phyloP scores from a whole-genome alignment of 495 filamentous ascomycete genomes.

The Aspergillus avenaceus region DNA sequence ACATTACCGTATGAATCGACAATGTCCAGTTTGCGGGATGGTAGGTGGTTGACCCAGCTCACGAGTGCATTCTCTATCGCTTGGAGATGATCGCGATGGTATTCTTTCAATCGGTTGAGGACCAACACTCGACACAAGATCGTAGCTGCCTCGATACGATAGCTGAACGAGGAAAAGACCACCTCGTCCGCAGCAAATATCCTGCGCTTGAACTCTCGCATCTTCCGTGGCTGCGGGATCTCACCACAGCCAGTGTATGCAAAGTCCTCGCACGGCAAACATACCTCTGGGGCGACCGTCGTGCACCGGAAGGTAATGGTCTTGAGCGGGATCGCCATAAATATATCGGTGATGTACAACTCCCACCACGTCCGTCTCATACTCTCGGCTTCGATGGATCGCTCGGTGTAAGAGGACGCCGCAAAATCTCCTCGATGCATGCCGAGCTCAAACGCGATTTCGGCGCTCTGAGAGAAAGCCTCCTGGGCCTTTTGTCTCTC shows the following conservation, averaged over 20 bases:
- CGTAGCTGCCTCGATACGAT: constrained; percentile 38
- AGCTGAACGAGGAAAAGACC: constrained; percentile 37
- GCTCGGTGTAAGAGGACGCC: constrained; percentile 14
- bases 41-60: constrained; percentile 43
- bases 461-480: constrained; percentile 25
- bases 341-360: constrained; percentile 35
- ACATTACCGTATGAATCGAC: constrained; percentile 42
- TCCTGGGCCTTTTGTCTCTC: constrained; percentile 31
- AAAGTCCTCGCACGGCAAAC: constrained; percentile 37
- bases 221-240: constrained; percentile 26
- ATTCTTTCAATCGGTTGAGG: constrained; percentile 31
- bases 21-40: constrained; percentile 35
- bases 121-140: constrained; percentile 36
- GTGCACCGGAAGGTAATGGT: constrained; percentile 28
- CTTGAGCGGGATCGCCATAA: constrained; percentile 29
- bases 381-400: constrained; percentile 34
- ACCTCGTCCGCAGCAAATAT: constrained; percentile 33
- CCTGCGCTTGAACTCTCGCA: constrained; percentile 32
- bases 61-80: constrained; percentile 42
- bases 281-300: constrained; percentile 29
- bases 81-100: constrained; percentile 38
- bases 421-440: constrained; percentile 36
- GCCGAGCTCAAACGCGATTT: constrained; percentile 33
- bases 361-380: constrained; percentile 43
- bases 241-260: constrained; percentile 23